phyloP scores from a whole-genome alignment of 495 filamentous ascomycete species.

The Lasiosphaeriaceae sp. region DNA sequence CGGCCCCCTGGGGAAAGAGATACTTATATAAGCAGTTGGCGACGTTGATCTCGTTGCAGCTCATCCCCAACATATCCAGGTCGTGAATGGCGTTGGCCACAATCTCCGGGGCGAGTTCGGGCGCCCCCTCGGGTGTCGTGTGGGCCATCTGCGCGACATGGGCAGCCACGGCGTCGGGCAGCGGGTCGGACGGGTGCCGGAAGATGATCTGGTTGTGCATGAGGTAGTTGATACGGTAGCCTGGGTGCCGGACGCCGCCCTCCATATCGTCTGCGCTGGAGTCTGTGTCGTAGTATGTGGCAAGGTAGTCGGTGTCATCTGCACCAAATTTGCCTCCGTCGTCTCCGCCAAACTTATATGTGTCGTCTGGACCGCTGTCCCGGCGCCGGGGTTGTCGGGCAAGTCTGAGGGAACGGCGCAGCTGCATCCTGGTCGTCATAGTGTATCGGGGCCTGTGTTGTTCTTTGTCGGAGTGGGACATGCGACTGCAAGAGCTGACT shows the following conservation, averaged over 20 bases:
- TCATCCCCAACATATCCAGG: conserved; percentile 1
- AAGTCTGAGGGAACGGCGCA: too few species aligned
- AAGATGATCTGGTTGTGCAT: not conserved
- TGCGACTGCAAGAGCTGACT: too few species aligned
- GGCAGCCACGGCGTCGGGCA: not conserved
- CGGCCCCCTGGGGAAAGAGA: not conserved
- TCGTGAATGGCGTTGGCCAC: not conserved
- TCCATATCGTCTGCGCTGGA: not conserved
- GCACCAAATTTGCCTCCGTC: too few species aligned
- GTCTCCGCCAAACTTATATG: too few species aligned
- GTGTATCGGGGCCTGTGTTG: too few species aligned
- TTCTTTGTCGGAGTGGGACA: too few species aligned
- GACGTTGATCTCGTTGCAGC: conserved; percentile 4
- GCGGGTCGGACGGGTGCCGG: not conserved
- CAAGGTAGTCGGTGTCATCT: too few species aligned
- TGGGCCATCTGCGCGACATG: not conserved
- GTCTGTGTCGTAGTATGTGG: too few species aligned
- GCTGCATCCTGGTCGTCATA: too few species aligned
- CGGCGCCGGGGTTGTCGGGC: too few species aligned
- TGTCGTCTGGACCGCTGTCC: too few species aligned
- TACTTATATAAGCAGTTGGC: not conserved
- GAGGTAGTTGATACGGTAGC: not conserved
- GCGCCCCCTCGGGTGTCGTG: not conserved
- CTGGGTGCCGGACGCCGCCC: not conserved
- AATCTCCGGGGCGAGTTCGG: not conserved